A percentile compares a stretch with the other conserved stretches of the same genome.
phyloP scores from a whole-genome alignment of 495 filamentous ascomycete species.

The Aspergillus ellipticus region DNA sequence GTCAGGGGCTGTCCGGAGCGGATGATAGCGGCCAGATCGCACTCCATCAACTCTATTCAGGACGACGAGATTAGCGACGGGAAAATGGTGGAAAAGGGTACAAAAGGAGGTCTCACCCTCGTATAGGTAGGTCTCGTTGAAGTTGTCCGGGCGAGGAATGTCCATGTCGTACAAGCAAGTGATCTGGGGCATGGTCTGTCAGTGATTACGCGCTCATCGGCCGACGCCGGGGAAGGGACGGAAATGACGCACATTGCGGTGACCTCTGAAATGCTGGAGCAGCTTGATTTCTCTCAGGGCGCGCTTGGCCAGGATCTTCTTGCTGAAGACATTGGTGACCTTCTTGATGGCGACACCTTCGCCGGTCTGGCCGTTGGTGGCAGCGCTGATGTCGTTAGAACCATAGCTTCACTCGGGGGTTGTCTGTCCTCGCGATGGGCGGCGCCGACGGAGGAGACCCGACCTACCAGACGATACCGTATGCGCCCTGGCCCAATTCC shows the following conservation, averaged over 20 bases:
- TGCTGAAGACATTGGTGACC: conserved; percentile 99
- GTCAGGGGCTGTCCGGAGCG: conserved; percentile 93
- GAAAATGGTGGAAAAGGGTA: neutral
- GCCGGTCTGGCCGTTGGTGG: conserved; percentile 82
- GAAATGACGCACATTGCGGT: conserved; percentile 59
- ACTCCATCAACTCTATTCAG: conserved; percentile 90
- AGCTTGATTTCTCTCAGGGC: conserved; percentile 98
- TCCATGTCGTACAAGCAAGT: conserved; percentile 99
- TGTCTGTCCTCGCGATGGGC: neutral
- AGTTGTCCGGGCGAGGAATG: conserved; percentile 94
- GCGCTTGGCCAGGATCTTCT: conserved; percentile 98
- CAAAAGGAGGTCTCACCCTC: conserved; percentile 64
- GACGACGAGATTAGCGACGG: neutral
- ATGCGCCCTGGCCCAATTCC: conserved; percentile 95
- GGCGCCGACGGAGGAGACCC: neutral
- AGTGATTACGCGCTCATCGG: conserved; percentile 19
- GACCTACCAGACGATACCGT: conserved; percentile 95
- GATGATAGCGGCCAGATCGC: conserved; percentile 96
- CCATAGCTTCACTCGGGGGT: neutral
- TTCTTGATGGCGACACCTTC: conserved; percentile 99
- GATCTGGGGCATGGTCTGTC: conserved; percentile 61
- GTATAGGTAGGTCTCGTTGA: conserved; percentile 98
- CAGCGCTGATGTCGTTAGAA: conserved; percentile 58
- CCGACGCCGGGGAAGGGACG: conserved; percentile 10
- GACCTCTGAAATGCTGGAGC: conserved; percentile 93